Base-by-base conservation (phyloP, 371 early-diverging fungal species). In the Lichtheimia ornata region DNA sequence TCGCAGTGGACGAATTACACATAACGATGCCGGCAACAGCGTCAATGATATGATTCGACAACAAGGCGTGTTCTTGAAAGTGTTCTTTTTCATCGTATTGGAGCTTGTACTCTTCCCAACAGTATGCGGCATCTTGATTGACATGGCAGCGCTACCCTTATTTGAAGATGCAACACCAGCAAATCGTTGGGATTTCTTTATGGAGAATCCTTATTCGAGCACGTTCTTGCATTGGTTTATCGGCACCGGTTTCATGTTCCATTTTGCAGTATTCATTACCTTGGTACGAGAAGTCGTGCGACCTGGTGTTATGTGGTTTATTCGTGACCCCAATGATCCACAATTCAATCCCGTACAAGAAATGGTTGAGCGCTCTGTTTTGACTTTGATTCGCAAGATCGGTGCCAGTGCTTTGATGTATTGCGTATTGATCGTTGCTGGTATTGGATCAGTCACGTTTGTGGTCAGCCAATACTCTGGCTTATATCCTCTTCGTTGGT, bases 271-370 rank as follows among this genome's bases (percentile, higher is more conserved):
- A 17, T 94, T 94, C 70, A 88, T 97, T 13, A 69, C 89, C 12
- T 75, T 85, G 30, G 90, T 94, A 22, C 86, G 97, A 27, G 86
- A 88, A 44, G 81, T 93, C 3, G 86, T 96, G 6, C 90, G 97
- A 5, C 91, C 92, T 0, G 96, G 97, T 17, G 94, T 97, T 22
- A 86, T 97, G 84, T 96, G 97, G 96, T 97, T 96, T 67, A 92
- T 97, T 53, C 89, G 97, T 41, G 95, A 97, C 61, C 97, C 98
- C 3, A 93, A 93, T 56, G 97, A 97, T 69, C 94, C 95, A 5
- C 87, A 91, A 27, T 95, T 94, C 71, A 90, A 94, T 62, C 95
- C 97, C 2, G 89, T 97, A 56, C 88, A 89, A 58, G 98, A 97
- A 69, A 89, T 93, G 61, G 70, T 94, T 0, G 94, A 95, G 59